Evolutionary conservation across 257 asterid species (phyloP), one percentile per base, ranked within the genome.

Genomic region (Agastache rugosa): DNA sequence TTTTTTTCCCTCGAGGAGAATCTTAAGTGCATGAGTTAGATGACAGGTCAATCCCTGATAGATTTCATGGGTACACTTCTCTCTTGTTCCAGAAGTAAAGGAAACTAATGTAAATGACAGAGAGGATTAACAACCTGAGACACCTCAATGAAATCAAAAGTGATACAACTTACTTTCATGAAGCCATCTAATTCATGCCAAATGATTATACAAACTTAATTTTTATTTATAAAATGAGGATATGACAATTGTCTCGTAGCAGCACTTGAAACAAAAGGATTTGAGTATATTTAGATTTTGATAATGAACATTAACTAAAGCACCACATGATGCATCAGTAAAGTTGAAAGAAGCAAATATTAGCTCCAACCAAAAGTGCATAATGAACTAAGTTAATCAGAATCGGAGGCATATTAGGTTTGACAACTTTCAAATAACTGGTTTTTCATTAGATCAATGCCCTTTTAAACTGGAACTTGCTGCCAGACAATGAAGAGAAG

Each of bases 311-410:
- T 22, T 11, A 20, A 58, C 17, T 58, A 27, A 14, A 56, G 39
- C 63, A 58, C 39, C 5, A 17, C 17, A 27, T 58, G 19, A 23
- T 12, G 37, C 4, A 14, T 58, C 39, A 11, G 39, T 12, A 5
- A 67, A 22, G 64, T 42, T 71, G 67, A 62, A 50, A 44, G 72
- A 61, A 71, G 16, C 63, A 50, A 63, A 17, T 11, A 50, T 2
- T 29, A 42, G 47, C 54, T 58, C 59, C 58, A 50, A 22, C 76
- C 50, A 65, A 63, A 53, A 72, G 77, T 44, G 68, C 11, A 61
- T 72, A 54, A 53, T 39, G n/a, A 77, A 73, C 60, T 20, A 39
- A 37, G 9, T 35, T 34, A 16, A 63, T 55, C 51, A 60, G 39
- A 64, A 47, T 27, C 27, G 34, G 11, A 56, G n/a, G 39, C 51